phyloP scores from a whole-genome alignment of 768 basidiomycete genomes.

The Suillus lakei region DNA sequence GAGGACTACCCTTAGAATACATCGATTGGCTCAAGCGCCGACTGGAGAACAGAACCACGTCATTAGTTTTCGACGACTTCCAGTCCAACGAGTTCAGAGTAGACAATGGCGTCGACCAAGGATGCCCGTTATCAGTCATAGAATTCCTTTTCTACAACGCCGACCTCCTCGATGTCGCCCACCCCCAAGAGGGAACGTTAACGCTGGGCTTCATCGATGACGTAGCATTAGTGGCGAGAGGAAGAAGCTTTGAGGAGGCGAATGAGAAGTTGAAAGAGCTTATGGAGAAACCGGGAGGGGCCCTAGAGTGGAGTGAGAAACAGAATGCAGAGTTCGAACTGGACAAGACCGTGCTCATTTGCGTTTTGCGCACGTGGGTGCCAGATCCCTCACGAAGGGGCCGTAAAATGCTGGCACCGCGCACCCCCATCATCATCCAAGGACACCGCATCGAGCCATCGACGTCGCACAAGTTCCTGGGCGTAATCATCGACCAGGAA shows the following conservation, averaged over 20 bases:
- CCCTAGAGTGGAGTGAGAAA: neutral
- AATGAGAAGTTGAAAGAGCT: slow-evolving; percentile 7
- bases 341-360: slow-evolving; percentile 7
- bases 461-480: neutral
- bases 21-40: slow-evolving; percentile 2
- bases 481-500: slow-evolving; percentile 8
- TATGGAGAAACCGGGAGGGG: slow-evolving; percentile 3
- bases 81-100: slow-evolving; percentile 21
- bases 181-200: neutral
- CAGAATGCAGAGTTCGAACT: slow-evolving; percentile 9
- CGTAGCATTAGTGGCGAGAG: slow-evolving; percentile 4
- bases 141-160: slow-evolving; percentile 36
- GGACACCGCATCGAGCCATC: neutral
- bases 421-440: neutral
- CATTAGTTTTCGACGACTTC: slow-evolving; percentile 31
- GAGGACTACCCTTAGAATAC: slow-evolving; percentile 4
- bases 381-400: neutral
- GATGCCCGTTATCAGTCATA: slow-evolving; percentile 33
- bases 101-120: slow-evolving; percentile 33
- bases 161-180: slow-evolving; percentile 17
- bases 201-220: slow-evolving; percentile 15
- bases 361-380: neutral
- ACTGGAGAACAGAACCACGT: neutral
- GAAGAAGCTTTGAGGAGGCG: neutral
- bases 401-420: neutral